A percentile compares a stretch with the other conserved stretches of the same genome.
phyloP scores from a whole-genome alignment of 805 yeast genomes.

The Wickerhamiella sorbophila region DNA sequence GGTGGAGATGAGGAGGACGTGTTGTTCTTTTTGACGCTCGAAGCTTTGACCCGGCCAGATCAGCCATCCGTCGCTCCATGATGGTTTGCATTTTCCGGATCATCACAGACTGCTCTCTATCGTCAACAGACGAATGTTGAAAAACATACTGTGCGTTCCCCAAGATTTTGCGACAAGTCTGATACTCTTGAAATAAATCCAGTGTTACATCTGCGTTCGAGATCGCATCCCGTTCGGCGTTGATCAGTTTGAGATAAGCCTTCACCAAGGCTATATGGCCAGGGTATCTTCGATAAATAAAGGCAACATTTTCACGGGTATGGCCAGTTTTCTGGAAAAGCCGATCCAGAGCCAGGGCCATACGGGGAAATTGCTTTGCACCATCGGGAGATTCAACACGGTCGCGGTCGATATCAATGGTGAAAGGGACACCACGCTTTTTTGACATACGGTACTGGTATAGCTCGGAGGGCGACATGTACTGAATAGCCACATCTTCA shows the following conservation, averaged over 20 bases:
- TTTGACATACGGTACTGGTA: background rate
- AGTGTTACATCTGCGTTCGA: background rate
- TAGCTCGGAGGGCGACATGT: constrained; percentile 1
- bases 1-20: background rate
- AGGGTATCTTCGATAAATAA: background rate
- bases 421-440: background rate
- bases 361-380: background rate
- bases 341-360: background rate
- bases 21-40: background rate
- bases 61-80: constrained; percentile 2
- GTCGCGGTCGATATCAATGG: background rate
- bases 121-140: background rate
- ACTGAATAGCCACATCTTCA: background rate
- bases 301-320: constrained; percentile 1
- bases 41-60: background rate
- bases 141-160: constrained; percentile 1
- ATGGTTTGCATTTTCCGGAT: background rate
- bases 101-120: background rate
- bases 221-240: constrained; percentile 1
- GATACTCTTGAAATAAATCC: constrained; percentile 1
- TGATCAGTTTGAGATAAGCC: background rate
- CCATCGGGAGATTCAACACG: background rate
- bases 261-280: background rate
- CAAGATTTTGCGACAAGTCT: background rate
- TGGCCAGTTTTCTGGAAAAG: background rate